Percentiles rank a stretch among this genome's conserved stretches.
Conservation (phyloP, 116 monocot genomes). For the Trichopus zeylanicus region DNA sequence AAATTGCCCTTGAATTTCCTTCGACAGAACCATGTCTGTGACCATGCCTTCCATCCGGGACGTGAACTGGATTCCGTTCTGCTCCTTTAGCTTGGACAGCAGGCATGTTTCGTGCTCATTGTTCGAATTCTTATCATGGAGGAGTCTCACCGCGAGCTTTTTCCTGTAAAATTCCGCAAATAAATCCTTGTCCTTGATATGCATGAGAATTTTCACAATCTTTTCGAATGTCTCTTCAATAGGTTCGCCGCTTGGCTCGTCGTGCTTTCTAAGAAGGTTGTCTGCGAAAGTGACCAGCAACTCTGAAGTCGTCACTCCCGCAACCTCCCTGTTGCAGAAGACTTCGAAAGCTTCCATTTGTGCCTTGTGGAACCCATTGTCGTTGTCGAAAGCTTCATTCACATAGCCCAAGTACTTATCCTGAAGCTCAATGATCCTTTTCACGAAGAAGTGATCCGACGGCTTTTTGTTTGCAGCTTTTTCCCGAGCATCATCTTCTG, state of each 20-base stretch:
- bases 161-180: slow-evolving; percentile 43
- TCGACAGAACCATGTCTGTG: slow-evolving; percentile 23
- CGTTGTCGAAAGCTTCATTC: neutral
- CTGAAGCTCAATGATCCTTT: neutral
- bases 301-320: slow-evolving; percentile 33
- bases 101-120: slow-evolving; percentile 34
- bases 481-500: neutral
- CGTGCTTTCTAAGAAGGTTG: slow-evolving; percentile 34
- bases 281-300: slow-evolving; percentile 31
- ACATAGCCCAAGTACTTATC: neutral
- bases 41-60: slow-evolving; percentile 53
- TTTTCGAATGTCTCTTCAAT: slow-evolving; percentile 38
- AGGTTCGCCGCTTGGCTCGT: slow-evolving; percentile 19
- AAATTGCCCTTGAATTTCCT: slow-evolving; percentile 21
- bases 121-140: slow-evolving; percentile 23
- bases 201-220: slow-evolving; percentile 20
- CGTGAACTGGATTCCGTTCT: slow-evolving; percentile 29
- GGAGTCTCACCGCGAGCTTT: slow-evolving; percentile 27
- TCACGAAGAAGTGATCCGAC: neutral
- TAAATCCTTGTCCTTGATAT: slow-evolving; percentile 29
- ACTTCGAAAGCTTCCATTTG: slow-evolving; percentile 35
- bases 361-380: slow-evolving; percentile 7
- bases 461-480: neutral
- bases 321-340: slow-evolving; percentile 30
- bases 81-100: slow-evolving; percentile 27